Conservation (phyloP, 2,329 filamentous ascomycete genomes). For the Claviceps purpurea region DNA sequence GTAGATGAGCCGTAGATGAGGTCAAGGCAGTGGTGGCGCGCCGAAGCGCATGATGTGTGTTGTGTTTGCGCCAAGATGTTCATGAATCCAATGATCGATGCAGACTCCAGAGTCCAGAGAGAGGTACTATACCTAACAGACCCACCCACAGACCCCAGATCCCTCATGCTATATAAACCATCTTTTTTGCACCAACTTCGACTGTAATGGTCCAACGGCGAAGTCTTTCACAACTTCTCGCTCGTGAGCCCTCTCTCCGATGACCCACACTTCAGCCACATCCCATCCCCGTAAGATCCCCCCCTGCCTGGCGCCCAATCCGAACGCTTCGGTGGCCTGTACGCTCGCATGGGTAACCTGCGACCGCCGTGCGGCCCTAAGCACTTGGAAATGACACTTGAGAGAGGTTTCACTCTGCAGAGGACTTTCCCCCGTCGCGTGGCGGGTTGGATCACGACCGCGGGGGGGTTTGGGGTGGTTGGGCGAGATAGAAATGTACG, state of each 20-base stretch:
- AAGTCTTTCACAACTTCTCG: constrained; percentile 41
- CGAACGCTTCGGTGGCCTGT: constrained; percentile 52
- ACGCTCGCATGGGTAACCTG: constrained; percentile 56
- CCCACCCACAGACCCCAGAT: not conserved
- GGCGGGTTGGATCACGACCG: constrained; percentile 56
- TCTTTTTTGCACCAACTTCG: constrained; percentile 11
- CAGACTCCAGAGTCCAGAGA: not conserved
- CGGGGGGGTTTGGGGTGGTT: constrained; percentile 43
- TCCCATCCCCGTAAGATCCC: constrained; percentile 44
- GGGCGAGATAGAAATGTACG: constrained; percentile 40
- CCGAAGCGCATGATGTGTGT: not conserved
- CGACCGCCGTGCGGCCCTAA: constrained; percentile 48
- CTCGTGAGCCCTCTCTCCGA: constrained; percentile 1
- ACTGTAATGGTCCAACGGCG: constrained; percentile 53
- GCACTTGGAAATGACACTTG: constrained; percentile 55
- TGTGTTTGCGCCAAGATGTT: too few relatives aligned
- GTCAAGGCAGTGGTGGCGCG: not conserved
- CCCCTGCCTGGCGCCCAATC: constrained; percentile 46
- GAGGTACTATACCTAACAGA: not conserved
- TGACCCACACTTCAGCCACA: constrained; percentile 18
- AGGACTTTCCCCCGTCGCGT: constrained; percentile 57
- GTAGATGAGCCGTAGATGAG: not conserved
- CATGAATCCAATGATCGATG: not conserved
- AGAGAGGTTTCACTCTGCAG: constrained; percentile 64
- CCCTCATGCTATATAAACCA: constrained; percentile 10